A percentile compares a stretch with the other conserved stretches of the same genome.
phyloP scores from a whole-genome alignment of 2,329 filamentous ascomycete genomes.

The Fusarium beomiforme region DNA sequence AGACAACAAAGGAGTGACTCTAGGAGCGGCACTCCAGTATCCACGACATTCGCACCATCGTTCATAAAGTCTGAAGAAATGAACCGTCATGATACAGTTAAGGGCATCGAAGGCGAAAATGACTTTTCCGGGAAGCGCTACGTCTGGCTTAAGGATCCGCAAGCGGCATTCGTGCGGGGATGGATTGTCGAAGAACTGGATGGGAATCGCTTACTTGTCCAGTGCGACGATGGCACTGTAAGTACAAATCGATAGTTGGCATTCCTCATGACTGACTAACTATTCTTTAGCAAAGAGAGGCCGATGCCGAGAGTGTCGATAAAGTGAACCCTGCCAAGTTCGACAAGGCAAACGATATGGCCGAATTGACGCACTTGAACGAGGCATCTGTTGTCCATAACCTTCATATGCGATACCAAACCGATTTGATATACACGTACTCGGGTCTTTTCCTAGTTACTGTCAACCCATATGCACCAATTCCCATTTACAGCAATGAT shows the following conservation, averaged over 20 bases:
- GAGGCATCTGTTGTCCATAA: constrained; percentile 99
- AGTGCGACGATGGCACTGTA: constrained; percentile 92
- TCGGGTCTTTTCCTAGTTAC: constrained; percentile 97
- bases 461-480: constrained; percentile 93
- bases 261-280: constrained; percentile 36
- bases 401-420: constrained; percentile 91
- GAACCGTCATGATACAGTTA: constrained; percentile 66
- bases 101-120: constrained; percentile 93
- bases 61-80: constrained; percentile 93
- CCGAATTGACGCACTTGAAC: constrained; percentile 96
- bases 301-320: constrained; percentile 88
- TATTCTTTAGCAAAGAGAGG: constrained; percentile 77
- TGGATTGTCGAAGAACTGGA: constrained; percentile 87
- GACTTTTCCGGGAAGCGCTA: constrained; percentile 99
- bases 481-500: constrained; percentile 96
- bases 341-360: constrained; percentile 99
- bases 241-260: constrained; percentile 46
- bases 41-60: constrained; percentile 90
- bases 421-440: constrained; percentile 98
- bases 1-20: constrained; percentile 67
- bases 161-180: constrained; percentile 89
- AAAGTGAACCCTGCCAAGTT: constrained; percentile 99
- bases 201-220: constrained; percentile 78
- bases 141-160: constrained; percentile 92
- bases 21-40: constrained; percentile 69